These are phyloP conservation scores for Oxyria digyna DNA, from an alignment of 148 eudicot species.

Conservation along the genomic window DNA sequence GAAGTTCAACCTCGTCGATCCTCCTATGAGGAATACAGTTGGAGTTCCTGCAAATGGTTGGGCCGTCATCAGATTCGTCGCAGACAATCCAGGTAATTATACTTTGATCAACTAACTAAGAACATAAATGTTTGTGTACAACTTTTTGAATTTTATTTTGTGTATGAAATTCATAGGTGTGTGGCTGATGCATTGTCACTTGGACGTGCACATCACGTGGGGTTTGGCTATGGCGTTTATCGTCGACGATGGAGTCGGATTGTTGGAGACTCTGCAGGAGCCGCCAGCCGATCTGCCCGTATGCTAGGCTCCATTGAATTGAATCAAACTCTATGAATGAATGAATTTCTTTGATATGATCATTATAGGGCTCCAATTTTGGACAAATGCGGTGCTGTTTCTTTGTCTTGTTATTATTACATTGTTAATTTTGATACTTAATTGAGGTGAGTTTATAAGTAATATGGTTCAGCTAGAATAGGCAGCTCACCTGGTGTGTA, in stretches of 20 bases:
- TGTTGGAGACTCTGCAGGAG: slow-evolving; percentile 1
- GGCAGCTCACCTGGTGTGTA: not conserved
- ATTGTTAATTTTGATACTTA: not conserved
- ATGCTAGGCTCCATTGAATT: not conserved
- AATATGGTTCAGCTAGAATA: not conserved
- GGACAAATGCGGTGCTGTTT: not conserved
- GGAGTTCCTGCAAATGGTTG: slow-evolving; percentile 7
- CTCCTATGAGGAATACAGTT: slow-evolving; percentile 13
- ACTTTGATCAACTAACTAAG: too few relatives aligned
- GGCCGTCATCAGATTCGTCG: slow-evolving; percentile 11
- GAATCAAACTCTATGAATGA: not conserved
- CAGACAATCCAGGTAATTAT: slow-evolving; percentile 12
- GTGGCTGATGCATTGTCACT: slow-evolving; percentile 12
- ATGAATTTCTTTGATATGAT: not conserved
- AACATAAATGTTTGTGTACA: not conserved
- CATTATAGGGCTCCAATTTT: not conserved
- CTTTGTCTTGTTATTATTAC: not conserved
- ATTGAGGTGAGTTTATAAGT: not conserved
- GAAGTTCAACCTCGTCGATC: slow-evolving; percentile 11
- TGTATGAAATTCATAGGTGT: not conserved
- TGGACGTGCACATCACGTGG: slow-evolving; percentile 12
- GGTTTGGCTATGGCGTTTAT: slow-evolving; percentile 11
- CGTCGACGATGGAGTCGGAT: slow-evolving; percentile 7
- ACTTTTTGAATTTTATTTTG: not conserved
- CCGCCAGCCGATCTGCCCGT: slow-evolving; percentile 1